Evolutionary conservation across 176 grass and related monocot species (phyloP).

Genomic region (Aegilops umbellulata): DNA sequence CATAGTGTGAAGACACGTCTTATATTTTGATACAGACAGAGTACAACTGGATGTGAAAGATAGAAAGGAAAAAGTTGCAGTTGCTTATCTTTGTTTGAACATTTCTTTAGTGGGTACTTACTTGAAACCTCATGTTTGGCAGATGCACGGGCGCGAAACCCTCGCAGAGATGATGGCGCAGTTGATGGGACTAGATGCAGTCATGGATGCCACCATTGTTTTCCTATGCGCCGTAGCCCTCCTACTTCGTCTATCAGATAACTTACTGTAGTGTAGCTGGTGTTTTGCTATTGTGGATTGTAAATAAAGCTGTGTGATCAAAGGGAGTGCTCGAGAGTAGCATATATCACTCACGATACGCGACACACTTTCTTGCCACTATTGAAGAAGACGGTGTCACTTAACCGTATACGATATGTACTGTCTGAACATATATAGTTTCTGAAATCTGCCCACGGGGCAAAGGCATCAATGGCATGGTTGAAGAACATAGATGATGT

Average conservation of each 20-base stretch:
- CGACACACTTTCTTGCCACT: not conserved
- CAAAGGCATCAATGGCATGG: no score
- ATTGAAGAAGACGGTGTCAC: not conserved
- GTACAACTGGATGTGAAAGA: not conserved
- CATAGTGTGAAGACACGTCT: no score
- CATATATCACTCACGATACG: not conserved
- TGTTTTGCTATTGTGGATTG: not conserved
- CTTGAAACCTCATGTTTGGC: conserved; percentile 20
- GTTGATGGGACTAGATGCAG: conserved; percentile 30
- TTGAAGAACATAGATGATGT: no score
- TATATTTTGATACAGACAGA: no score
- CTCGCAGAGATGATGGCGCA: not conserved
- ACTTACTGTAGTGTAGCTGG: conserved; percentile 20
- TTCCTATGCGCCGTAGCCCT: conserved; percentile 41
- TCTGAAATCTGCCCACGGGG: not conserved
- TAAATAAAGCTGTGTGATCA: conserved; percentile 17
- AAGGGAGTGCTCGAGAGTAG: not conserved
- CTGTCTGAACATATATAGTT: not conserved
- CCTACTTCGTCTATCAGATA: conserved; percentile 42
- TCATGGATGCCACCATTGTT: conserved; percentile 44
- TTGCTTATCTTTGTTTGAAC: not conserved
- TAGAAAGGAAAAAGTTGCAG: not conserved
- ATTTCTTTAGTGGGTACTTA: conserved; percentile 11
- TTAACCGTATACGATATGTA: not conserved
- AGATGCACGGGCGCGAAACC: conserved; percentile 37